Base-by-base conservation (phyloP, 129 eudicot genomes). In the Apium graveolens region DNA sequence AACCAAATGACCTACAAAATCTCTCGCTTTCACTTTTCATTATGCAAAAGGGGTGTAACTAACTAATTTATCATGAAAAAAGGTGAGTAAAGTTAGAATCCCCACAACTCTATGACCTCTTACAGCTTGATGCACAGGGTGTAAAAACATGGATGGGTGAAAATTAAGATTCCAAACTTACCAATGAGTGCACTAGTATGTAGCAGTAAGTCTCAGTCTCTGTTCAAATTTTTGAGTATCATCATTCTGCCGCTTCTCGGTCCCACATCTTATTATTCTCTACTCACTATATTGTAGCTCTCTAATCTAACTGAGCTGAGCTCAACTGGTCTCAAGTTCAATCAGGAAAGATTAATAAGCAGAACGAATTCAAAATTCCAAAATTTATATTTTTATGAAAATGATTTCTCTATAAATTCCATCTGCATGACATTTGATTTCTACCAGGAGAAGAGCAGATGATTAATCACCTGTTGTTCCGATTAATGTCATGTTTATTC, bases 11-110 rank as follows among this genome's bases (percentile, higher is more conserved):
- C 78, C 78, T 29, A 48, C 78, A 75, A 51, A 75, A 74, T 66
- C 72, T 74, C 78, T 51, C 41, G 68, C 78, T 75, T 75, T 75
- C 78, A 31, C 78, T 75, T 75, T 45, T 48, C 42, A 75, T 75
- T 27, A 75, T 75, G 78, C 10, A 46, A 75, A 75, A 75, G 34
- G 34, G 27, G 16, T 39, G 18, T 38, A n/a, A 24, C 49, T 5
- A 41, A 24, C 44, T 72, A 41, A 34, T 66, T 12, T 18, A 37
- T 70, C 2, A 70, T 16, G n/a, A 32, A 37, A 6, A 37, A 70
- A 70, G n/a, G 44, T 16, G 14, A 72, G 29, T 11, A 72, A 72
- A 39, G 76, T 57, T 60, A n/a, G 68, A 60, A 41, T 8, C 45
- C 74, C 45, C 43, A 69, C 39, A 16, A 70, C 16, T 3, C 48